Evolutionary conservation across 2,329 filamentous ascomycete species (phyloP), one percentile per base, ranked within the genome.

Genomic region (Aspergillus nomiae): DNA sequence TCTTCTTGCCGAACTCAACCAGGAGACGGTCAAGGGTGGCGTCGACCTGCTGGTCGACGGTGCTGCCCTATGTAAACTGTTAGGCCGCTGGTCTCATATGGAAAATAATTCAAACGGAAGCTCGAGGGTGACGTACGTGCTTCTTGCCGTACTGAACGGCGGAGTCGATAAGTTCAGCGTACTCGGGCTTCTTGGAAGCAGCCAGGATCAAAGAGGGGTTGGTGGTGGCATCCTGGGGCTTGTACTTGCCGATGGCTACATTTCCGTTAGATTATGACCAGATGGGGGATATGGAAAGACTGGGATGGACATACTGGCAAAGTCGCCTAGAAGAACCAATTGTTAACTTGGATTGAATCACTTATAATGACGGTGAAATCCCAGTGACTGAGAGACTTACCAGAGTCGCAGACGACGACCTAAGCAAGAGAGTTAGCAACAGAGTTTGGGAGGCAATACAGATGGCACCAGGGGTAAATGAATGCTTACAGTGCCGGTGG

Each of bases 221-320:
- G 85, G 95, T 99, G 81, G 95, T 99, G 78, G 95, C 95, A 92
- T 99, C 95, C 87, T 99, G 94, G 70, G 95, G 95, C 89, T 97
- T 96, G 90, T 99, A 99, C 87, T 98, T 97, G 86, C 87, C 94
- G 81, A 99, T 99, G 82, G 94, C 94, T 89, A 83, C 80, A 41
- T 24, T 28, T 26, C 1, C 43, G 26, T 53, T 56, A 54, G 58
- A 28, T 43, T 41, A 36, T n/a, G 19, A 3, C n/a, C 12, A 32
- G 16, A 16, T 28, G 28, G 63, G 58, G 63, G 58, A 4, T 64
- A 53, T 63, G 66, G 65, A 45, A 24, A 16, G 19, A 41, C 4
- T 12, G 11, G 58, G 62, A 62, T 58, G 61, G 53, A 89, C 89
- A 84, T 81, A 92, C 89, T 90, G 76, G 87, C 88, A 82, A 92